Conservation (phyloP, 345 rosid genomes). For the Syzygium grande region DNA sequence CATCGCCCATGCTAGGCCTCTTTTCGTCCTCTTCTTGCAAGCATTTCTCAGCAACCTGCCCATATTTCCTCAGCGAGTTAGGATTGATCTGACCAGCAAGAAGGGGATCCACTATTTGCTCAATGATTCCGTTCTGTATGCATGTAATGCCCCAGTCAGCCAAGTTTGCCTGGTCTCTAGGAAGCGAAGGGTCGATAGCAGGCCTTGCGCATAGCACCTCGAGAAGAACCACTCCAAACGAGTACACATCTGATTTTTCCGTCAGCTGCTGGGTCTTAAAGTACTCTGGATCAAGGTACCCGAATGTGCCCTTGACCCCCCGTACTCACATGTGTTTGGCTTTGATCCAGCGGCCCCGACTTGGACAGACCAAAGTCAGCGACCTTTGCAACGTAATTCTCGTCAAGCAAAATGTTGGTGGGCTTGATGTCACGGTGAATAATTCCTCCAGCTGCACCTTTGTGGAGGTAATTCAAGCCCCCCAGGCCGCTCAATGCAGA, state of each 20-base stretch:
- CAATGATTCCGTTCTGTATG: conserved; percentile 22
- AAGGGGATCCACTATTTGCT: conserved; percentile 30
- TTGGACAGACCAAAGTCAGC: conserved; percentile 60
- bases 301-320: conserved; percentile 44
- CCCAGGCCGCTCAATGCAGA: conserved; percentile 48
- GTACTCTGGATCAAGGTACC: conserved; percentile 54
- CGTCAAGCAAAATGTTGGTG: conserved; percentile 47
- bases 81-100: conserved; percentile 24
- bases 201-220: conserved; percentile 51
- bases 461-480: conserved; percentile 47
- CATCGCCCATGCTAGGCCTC: conserved; percentile 56
- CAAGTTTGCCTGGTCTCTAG: conserved; percentile 36
- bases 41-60: conserved; percentile 47
- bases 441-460: conserved; percentile 26
- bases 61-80: conserved; percentile 36
- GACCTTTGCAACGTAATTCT: conserved; percentile 36
- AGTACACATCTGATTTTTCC: conserved; percentile 55
- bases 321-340: conserved; percentile 24
- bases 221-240: conserved; percentile 50
- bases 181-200: conserved; percentile 18
- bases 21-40: conserved; percentile 34
- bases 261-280: conserved; percentile 35
- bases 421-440: conserved; percentile 59
- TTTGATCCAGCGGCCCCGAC: conserved; percentile 14
- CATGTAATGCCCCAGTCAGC: conserved; percentile 37